Base-by-base conservation (phyloP, 179 eudicot genomes). In the Vitellaria paradoxa region DNA sequence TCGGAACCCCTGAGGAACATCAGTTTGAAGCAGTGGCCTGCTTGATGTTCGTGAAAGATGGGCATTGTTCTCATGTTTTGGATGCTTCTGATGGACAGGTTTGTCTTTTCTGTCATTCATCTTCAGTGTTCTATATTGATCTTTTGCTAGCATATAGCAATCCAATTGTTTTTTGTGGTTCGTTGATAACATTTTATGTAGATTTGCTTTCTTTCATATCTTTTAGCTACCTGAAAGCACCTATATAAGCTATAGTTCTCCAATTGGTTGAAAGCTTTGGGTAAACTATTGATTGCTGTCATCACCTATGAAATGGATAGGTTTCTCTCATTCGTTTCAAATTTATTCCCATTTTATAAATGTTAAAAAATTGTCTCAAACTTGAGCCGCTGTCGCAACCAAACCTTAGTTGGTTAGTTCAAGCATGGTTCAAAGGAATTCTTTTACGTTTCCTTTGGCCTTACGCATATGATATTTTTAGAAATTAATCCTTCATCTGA, bases 51-150 rank as follows among this genome's bases (percentile, higher is more conserved):
- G 8, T 9, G 67, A 62, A 82, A 21, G 71, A 80, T 63, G 52
- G 65, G 72, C 71, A 76, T 23, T 62, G 81, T 45, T 69, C 74
- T 76, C 76, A 79, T 67, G 76, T 66, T 55, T 67, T 75, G 50
- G 71, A 75, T 80, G 75, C 78, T 77, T 75, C 65, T 20, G 66
- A 70, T 71, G 70, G 74, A 49, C 82, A 89, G 90, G 88, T 89
- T 71, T 45, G 21, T 46, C 65, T 66, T 62, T 26, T 50, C 68
- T 61, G 45, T 67, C 37, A 50, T 18, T 11, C 56, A 24, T 80
- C 21, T 64, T 50, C 50, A 30, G 6, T 24, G 21, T 70, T 18
- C 21, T 61, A 61, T 67, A 60, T 18, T 40, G 21, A 7, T 50
- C 18, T 70, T 23, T 14, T 70, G 42, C 42, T 24, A 9, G 45